Base-by-base conservation (phyloP, 177 flowering plant genomes). In the Vitis hybrid region DNA sequence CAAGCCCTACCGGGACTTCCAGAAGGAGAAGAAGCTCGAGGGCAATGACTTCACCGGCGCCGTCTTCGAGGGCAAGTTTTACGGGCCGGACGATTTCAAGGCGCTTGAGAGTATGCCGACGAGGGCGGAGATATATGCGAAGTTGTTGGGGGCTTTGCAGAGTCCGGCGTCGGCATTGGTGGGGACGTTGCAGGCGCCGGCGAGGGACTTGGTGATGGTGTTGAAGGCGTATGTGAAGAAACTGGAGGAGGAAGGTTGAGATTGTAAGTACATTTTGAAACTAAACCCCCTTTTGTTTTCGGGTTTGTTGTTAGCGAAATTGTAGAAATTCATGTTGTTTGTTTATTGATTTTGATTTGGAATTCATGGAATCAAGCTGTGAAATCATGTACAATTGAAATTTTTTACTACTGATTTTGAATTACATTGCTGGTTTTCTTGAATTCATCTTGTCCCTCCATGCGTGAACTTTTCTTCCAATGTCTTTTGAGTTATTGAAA, bases 21-120 rank as follows among this genome's bases (percentile, higher is more conserved):
- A 90, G 87, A 88, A 79, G 83, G 99, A 89, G 88, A 81, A 70
- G 83, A 90, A 87, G 76, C 71, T 92, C 59, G 95, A 90, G 19
- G 85, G 82, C 10, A 96, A 93, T 74, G 97, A 96, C 22, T 93
- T 91, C 61, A 76, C 84, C 1, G 98, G 98, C 3, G 98, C 92
- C 2, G 97, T 92, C 12, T 96, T 96, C 64, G 99, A 96, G 59
- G 99, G 98, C 13, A 87, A 84, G 76, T 92, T 77, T 70, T 96
- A 90, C 59, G 91, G 74, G 56, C 97, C 99, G 0, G 77, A 57
- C 1, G 98, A 93, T 16, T 90, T 91, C 59, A 84, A 84, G 81
- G 74, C 77, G 64, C 74, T 92, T 49, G 97, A 92, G 80, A 88
- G 82, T 15, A 85, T 96, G 97, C 99, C 99, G 1, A 75, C 97